Base-by-base conservation (phyloP, 2,329 filamentous ascomycete species). In the Thyridium curvatum region DNA sequence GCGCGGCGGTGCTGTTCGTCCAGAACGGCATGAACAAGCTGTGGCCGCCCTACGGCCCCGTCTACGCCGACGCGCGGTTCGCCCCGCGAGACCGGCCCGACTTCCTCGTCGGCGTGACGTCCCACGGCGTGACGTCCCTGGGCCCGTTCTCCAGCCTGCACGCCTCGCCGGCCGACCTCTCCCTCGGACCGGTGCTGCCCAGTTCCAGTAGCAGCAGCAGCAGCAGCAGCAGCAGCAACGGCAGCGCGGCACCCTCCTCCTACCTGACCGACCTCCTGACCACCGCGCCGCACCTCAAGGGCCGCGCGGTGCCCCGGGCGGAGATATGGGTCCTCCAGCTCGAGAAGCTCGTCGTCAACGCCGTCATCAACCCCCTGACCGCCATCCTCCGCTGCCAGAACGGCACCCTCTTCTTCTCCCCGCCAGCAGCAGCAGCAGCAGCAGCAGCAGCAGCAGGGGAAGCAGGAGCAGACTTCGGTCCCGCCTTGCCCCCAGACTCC, bases 21-120 rank as follows among this genome's bases (percentile, higher is more conserved):
- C 90, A 96, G 51, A 95, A 95, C 51, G 91, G 91, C 34, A 84
- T 96, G 78, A 89, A 86, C 26, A 71, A 67, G 46, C 56, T 77
- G 13, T 78, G 74, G 74, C 72, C 73, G 17, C 74, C 74, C 8
- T 55, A 68, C 36, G 72, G 72, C 3, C 47, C 50, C 4, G 42
- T 53, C 2, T 77, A 76, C 51, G 56, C 58, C 29, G 45, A 50
- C 2, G 52, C 60, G 38, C 61, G 72, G 14, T 75, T 66, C 39
- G 47, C 55, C 2, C 35, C 40, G 13, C 52, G 48, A 10, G 41
- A 51, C 15, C 55, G 57, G 8, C 90, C 90, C 3, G 77, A 74
- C 44, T 94, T 90, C 59, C 71, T 94, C 45, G 62, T 82, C 31
- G 86, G 86, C 29, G 64, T 80, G 4, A 73, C 69, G 3, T 75